Percentiles rank a stretch among this genome's conserved stretches.
Evolutionary conservation across 768 basidiomycete genomes (phyloP).

Genomic region (Gymnopilus junonius): DNA sequence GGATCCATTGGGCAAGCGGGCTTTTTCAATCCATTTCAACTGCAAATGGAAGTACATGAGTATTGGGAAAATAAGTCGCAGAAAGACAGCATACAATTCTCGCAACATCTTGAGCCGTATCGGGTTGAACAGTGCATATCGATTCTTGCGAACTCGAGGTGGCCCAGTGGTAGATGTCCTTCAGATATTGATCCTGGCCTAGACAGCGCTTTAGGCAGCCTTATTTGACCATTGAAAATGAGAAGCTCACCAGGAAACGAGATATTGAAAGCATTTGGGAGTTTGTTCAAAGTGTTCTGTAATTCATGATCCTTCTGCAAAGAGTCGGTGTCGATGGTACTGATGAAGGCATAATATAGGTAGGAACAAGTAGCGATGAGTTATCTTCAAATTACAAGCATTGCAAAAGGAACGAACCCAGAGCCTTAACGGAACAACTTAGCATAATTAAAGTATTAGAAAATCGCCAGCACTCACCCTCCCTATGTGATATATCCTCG

Average conservation of each 20-base stretch:
- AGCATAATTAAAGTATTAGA: too few species aligned
- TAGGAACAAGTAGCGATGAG: not conserved
- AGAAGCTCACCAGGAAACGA: not conserved
- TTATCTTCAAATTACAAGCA: not conserved
- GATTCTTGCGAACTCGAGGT: slow-evolving; percentile 49
- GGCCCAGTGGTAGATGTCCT: slow-evolving; percentile 57
- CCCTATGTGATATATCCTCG: too few species aligned
- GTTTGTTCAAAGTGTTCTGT: not conserved
- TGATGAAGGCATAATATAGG: not conserved
- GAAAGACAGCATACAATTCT: slow-evolving; percentile 42
- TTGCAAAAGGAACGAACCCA: too few species aligned
- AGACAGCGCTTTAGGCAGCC: not conserved
- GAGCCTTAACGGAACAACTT: too few species aligned
- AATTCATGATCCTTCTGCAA: not conserved
- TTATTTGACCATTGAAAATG: too few species aligned
- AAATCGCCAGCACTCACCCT: too few species aligned
- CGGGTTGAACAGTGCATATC: slow-evolving; percentile 62
- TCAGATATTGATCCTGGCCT: slow-evolving; percentile 30
- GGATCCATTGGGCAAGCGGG: not conserved
- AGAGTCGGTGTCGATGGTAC: not conserved
- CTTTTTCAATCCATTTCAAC: not conserved
- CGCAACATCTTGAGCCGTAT: slow-evolving; percentile 52
- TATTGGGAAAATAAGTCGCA: not conserved
- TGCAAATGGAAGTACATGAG: not conserved
- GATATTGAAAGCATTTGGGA: not conserved